phyloP scores from a whole-genome alignment of 2,329 filamentous ascomycete genomes.

The Penicillium glabrum region DNA sequence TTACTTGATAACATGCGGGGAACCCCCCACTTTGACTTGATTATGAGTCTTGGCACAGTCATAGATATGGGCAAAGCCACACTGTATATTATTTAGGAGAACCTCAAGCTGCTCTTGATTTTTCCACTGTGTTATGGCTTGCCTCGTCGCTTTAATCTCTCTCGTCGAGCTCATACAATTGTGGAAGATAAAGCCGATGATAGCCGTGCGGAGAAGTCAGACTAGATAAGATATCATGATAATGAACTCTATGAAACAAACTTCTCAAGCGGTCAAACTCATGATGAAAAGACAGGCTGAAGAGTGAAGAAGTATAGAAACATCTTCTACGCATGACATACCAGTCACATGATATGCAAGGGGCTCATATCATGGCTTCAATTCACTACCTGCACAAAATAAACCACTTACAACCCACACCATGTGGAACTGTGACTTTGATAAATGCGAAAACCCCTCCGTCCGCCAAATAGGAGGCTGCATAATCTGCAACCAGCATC shows the following conservation, averaged over 20 bases:
- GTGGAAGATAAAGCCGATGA: not conserved
- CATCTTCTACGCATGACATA: not conserved
- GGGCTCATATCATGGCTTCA: not conserved
- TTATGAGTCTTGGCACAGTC: not conserved
- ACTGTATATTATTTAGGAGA: not conserved
- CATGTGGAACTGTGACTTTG: conserved; percentile 38
- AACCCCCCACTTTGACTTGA: not conserved
- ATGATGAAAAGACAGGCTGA: not conserved
- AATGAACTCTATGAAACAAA: not conserved
- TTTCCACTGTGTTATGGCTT: not conserved
- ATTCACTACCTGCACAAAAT: not conserved
- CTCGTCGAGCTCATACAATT: not conserved
- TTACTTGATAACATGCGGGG: not conserved
- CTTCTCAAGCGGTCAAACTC: not conserved
- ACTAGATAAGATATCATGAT: not conserved
- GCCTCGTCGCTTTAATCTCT: not conserved
- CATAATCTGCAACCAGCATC: conserved; percentile 40
- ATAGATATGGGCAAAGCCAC: not conserved
- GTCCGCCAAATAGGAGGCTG: conserved; percentile 41
- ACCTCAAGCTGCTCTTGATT: not conserved
- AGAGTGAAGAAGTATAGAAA: not conserved
- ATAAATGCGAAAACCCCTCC: conserved; percentile 31
- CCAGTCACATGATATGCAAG: not conserved
- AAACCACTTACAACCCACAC: conserved; percentile 1
- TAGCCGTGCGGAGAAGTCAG: not conserved